Percentiles rank a stretch among this genome's conserved stretches.
Conservation (phyloP, 2,329 filamentous ascomycete species). For the Fusarium robinianum region DNA sequence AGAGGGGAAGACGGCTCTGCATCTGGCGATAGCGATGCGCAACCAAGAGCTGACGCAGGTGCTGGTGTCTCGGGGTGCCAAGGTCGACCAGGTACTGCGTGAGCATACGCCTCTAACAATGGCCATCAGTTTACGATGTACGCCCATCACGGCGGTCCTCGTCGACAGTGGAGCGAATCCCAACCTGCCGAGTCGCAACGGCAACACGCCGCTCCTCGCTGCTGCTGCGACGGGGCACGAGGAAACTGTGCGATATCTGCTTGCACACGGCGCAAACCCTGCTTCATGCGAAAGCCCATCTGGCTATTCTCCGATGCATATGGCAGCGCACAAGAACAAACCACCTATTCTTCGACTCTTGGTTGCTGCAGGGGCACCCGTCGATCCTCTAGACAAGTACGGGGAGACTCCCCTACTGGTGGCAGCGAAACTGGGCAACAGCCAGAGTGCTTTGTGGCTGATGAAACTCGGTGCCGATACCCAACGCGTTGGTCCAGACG, state of each 20-base stretch:
- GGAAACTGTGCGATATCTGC: conserved; percentile 36
- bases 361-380: conserved; percentile 28
- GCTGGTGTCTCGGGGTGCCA: conserved; percentile 35
- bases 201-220: conserved; percentile 36
- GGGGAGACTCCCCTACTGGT: conserved; percentile 36
- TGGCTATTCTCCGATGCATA: conserved; percentile 37
- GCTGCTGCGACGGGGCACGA: conserved; percentile 36
- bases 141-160: conserved; percentile 34
- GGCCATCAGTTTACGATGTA: conserved; percentile 35
- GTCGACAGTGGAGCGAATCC: conserved; percentile 35
- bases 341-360: conserved; percentile 31
- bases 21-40: conserved; percentile 35
- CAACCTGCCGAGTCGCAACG: conserved; percentile 33
- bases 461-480: conserved; percentile 35
- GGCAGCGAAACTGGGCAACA: conserved; percentile 37
- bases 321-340: conserved; percentile 37
- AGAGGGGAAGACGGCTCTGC: conserved; percentile 36
- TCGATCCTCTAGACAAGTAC: conserved; percentile 29
- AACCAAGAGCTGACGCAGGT: conserved; percentile 37
- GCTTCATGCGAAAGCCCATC: conserved; percentile 28
- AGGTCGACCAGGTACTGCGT: conserved; percentile 33
- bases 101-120: conserved; percentile 36
- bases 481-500: conserved; percentile 34
- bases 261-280: conserved; percentile 34
- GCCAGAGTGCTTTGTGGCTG: conserved; percentile 28